Evolutionary conservation across 2,329 filamentous ascomycete genomes (phyloP), one percentile per base, ranked within the genome.

Genomic region (Lanzia echinophila): DNA sequence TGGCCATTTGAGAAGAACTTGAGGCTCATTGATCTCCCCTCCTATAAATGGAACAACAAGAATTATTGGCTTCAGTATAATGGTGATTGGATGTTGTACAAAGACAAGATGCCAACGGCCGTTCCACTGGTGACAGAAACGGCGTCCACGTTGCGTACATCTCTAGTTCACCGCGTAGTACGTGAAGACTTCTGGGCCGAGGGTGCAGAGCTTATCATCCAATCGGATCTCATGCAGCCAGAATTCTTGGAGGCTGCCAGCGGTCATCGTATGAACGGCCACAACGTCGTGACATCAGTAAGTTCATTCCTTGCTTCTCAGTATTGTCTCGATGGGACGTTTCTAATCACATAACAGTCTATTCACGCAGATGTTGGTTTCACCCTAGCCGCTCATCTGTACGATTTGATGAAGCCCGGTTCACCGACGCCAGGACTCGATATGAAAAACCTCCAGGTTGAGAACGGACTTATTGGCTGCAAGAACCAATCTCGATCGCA

Each of bases 11-110:
- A 81, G 60, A 65, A 71, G 34, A 73, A 74, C 1, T 77, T 83
- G 34, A 72, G 78, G 44, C 71, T 87, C 17, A 68, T 86, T n/a
- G 72, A 78, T 12, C 70, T 88, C 4, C 84, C 84, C 1, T 75
- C 78, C 0, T 88, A 88, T 66, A 75, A 74, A 1, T 88, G 83
- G 67, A 82, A 88, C 65, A 71, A 79, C 57, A 87, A 87, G 73
- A 80, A 79, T 60, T 87, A 87, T 66, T 82, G 79, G 78, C 71
- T 81, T 33, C 74, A 75, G 63, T 82, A 81, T 64, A 69, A 76
- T 57, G 84, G 86, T 58, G 84, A 88, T 68, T 87, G 82, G 81
- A 79, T 75, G 33, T 70, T 87, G 8, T 19, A 42, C 20, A 22
- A 42, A 42, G 39, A 42, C 20, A n/a, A 42, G 39, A 42, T 36